Evolutionary conservation across 257 asterid species (phyloP).

Genomic region (Ballota nigra): DNA sequence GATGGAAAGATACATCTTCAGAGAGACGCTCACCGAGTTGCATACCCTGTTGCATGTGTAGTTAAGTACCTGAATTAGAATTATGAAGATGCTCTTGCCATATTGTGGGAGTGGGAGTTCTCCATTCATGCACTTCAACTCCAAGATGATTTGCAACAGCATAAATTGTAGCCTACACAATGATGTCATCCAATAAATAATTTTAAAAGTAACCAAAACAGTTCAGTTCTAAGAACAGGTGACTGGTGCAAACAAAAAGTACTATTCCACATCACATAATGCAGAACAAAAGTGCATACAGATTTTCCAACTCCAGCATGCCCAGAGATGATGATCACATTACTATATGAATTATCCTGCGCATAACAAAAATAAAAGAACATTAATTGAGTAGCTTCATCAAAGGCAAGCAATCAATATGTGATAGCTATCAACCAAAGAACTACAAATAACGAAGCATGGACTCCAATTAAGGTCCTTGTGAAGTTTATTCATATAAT

Average conservation of each 20-base stretch:
- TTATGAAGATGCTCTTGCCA: constrained; percentile 93
- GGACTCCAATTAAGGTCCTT: neutral
- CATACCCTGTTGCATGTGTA: neutral
- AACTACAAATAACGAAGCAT: neutral
- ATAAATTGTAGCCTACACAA: constrained; percentile 67
- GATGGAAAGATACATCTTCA: neutral
- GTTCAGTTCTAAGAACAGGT: neutral
- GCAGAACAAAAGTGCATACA: constrained; percentile 48
- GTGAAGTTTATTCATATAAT: neutral
- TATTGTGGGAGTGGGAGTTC: constrained; percentile 82
- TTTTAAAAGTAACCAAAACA: constrained; percentile 6
- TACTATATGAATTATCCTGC: constrained; percentile 48
- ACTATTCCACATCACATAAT: constrained; percentile 13
- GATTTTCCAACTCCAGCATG: constrained; percentile 98
- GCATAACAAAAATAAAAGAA: constrained; percentile 22
- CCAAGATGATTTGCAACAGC: constrained; percentile 77
- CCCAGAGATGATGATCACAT: constrained; percentile 78
- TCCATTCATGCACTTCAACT: constrained; percentile 82
- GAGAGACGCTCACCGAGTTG: neutral
- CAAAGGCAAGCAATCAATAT: constrained; percentile 1
- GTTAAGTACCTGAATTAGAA: constrained; percentile 65
- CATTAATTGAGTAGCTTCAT: constrained; percentile 5
- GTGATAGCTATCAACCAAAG: constrained; percentile 10
- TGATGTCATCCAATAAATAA: constrained; percentile 25
- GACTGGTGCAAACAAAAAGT: neutral